Evolutionary conservation across 2,329 filamentous ascomycete genomes (phyloP).

Genomic region (Stagonosporopsis cucurbitacearum): DNA sequence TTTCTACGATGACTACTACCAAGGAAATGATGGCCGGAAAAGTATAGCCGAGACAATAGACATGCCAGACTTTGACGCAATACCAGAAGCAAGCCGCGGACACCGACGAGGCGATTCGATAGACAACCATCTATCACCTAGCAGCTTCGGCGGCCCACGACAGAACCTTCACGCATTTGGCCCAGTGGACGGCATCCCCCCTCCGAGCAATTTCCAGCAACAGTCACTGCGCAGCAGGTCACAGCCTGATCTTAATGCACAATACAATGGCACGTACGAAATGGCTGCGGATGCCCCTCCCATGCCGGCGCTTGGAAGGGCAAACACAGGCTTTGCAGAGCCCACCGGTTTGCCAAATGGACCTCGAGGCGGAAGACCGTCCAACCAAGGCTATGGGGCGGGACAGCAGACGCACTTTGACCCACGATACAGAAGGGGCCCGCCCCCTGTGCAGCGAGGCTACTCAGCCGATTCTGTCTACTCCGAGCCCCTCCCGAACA

Average conservation of each 20-base stretch:
- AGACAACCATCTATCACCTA: slow-evolving; percentile 43
- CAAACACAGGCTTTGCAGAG: slow-evolving; percentile 48
- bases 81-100: slow-evolving; percentile 47
- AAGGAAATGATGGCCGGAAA: slow-evolving; percentile 40
- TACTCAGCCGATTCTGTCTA: slow-evolving; percentile 45
- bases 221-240: slow-evolving; percentile 67
- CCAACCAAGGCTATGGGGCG: slow-evolving; percentile 19
- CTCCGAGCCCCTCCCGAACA: slow-evolving; percentile 46
- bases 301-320: slow-evolving; percentile 57
- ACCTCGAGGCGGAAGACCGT: slow-evolving; percentile 27
- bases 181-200: slow-evolving; percentile 2
- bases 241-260: slow-evolving; percentile 65
- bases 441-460: slow-evolving; percentile 41
- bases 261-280: slow-evolving; percentile 65
- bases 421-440: slow-evolving; percentile 36
- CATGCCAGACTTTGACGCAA: slow-evolving; percentile 69
- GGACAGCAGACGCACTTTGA: slow-evolving; percentile 36
- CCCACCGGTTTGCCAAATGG: slow-evolving; percentile 34
- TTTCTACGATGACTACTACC: slow-evolving; percentile 59
- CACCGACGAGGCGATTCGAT: slow-evolving; percentile 48
- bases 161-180: slow-evolving; percentile 15
- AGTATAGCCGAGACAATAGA: slow-evolving; percentile 59
- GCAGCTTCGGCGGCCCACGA: slow-evolving; percentile 2
- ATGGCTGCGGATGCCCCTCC: slow-evolving; percentile 69
- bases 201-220: slow-evolving; percentile 35